Percentiles rank a stretch among this genome's conserved stretches.
phyloP scores from a whole-genome alignment of 768 basidiomycete genomes.

The Suillus subalutaceus region DNA sequence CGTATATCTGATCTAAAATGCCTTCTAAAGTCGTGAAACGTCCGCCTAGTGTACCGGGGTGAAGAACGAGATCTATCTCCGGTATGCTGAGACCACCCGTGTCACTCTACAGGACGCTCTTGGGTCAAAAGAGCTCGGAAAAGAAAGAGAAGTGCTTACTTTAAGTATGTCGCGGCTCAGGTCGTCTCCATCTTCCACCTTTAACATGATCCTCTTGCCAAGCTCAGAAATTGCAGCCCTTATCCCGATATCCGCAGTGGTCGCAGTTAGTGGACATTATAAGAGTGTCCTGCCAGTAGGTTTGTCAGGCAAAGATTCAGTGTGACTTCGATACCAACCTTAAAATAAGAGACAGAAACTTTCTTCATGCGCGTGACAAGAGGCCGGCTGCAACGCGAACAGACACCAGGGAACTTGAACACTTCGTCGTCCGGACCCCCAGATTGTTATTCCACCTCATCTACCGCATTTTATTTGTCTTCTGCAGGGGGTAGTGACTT shows the following conservation, averaged over 20 bases:
- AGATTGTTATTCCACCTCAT: slow-evolving; percentile 27
- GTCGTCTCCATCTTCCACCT: slow-evolving; percentile 92
- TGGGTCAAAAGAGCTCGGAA: not conserved
- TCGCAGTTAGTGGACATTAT: slow-evolving; percentile 99
- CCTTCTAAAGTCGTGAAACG: slow-evolving; percentile 98
- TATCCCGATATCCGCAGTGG: slow-evolving; percentile 93
- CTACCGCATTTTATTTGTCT: slow-evolving; percentile 17
- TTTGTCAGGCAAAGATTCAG: not conserved
- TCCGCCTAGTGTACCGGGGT: slow-evolving; percentile 93
- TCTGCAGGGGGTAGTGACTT: slow-evolving; percentile 55
- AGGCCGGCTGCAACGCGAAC: slow-evolving; percentile 84
- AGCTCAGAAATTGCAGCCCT: slow-evolving; percentile 85
- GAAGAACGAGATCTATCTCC: slow-evolving; percentile 90
- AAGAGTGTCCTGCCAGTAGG: slow-evolving; percentile 71
- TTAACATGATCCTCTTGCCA: slow-evolving; percentile 88
- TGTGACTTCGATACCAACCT: slow-evolving; percentile 49
- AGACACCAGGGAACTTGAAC: slow-evolving; percentile 82
- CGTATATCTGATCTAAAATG: slow-evolving; percentile 90
- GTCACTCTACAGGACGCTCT: slow-evolving; percentile 66
- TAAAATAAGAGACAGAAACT: slow-evolving; percentile 96
- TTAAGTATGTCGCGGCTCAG: slow-evolving; percentile 92
- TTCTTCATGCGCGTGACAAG: slow-evolving; percentile 94
- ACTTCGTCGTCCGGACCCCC: slow-evolving; percentile 79
- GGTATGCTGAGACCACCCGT: slow-evolving; percentile 88
- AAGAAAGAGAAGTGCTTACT: slow-evolving; percentile 45